A percentile compares a stretch with the other conserved stretches of the same genome.
These are phyloP conservation scores for Platanus orientalis DNA, from an alignment of 164 flowering plant species.

Conservation along the genomic window DNA sequence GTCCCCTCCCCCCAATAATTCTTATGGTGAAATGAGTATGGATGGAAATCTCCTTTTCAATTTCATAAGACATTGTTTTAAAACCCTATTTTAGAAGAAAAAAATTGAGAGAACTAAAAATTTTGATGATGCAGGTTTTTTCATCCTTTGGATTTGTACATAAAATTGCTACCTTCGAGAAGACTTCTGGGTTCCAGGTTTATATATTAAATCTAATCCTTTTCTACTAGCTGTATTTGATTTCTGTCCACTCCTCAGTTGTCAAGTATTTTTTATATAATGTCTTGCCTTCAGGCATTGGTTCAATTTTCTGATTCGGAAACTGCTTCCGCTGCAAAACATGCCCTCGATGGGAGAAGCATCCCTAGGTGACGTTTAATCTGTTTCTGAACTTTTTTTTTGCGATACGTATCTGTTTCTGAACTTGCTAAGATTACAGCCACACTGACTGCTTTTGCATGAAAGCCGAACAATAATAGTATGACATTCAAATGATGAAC, in stretches of 20 bases:
- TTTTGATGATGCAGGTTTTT: constrained; percentile 71
- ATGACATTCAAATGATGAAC: too few relatives aligned
- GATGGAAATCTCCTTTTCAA: background rate
- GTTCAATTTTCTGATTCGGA: constrained; percentile 86
- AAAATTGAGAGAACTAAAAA: constrained; percentile 2
- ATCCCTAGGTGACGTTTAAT: constrained; percentile 78
- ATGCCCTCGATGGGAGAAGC: constrained; percentile 86
- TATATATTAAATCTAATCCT: constrained; percentile 8
- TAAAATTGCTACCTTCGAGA: constrained; percentile 97
- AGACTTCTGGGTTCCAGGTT: constrained; percentile 99
- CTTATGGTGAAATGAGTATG: too few relatives aligned
- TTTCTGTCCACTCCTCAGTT: background rate
- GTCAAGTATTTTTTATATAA: constrained; percentile 9
- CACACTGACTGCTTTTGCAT: too few relatives aligned
- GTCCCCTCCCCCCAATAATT: too few relatives aligned
- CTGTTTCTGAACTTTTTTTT: constrained; percentile 17
- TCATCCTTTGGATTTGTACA: constrained; percentile 98
- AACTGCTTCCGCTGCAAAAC: constrained; percentile 84
- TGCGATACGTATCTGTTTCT: constrained; percentile 17
- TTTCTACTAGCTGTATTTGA: background rate
- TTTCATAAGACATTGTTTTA: background rate
- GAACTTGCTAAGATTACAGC: background rate
- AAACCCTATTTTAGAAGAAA: background rate
- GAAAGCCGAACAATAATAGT: too few relatives aligned
- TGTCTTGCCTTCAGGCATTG: constrained; percentile 52